A percentile compares a stretch with the other conserved stretches of the same genome.
Evolutionary conservation across 257 asterid genomes (phyloP).

Genomic region (Przewalskia tangutica): DNA sequence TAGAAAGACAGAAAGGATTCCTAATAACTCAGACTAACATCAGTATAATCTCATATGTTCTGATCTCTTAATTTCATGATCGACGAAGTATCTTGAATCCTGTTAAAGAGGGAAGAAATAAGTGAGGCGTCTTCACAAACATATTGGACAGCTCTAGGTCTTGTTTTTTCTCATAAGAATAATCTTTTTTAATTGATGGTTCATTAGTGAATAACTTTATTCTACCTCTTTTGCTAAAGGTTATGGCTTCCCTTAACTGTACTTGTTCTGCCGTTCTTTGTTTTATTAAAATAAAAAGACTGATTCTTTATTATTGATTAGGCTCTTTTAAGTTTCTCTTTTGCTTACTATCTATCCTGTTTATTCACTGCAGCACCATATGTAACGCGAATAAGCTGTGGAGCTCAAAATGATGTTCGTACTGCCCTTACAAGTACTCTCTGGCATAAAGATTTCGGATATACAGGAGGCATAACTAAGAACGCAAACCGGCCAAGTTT

Average conservation of each 20-base stretch:
- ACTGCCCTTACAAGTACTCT: slow-evolving; percentile 57
- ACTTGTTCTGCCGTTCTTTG: not conserved
- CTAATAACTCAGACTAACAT: not conserved
- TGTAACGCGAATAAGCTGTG: slow-evolving; percentile 84
- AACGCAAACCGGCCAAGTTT: slow-evolving; percentile 64
- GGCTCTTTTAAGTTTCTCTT: not conserved
- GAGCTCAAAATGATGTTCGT: slow-evolving; percentile 65
- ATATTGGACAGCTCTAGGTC: not conserved
- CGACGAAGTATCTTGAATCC: not conserved
- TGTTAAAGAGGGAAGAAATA: not conserved
- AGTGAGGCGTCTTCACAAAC: not conserved
- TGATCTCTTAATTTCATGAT: not conserved
- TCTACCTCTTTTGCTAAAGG: not conserved
- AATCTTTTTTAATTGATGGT: not conserved
- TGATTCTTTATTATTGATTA: not conserved
- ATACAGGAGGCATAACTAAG: slow-evolving; percentile 74
- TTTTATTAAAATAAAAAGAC: not conserved
- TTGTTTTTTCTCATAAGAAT: not conserved
- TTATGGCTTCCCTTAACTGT: not conserved
- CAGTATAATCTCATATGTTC: not conserved
- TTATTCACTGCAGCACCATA: slow-evolving; percentile 57
- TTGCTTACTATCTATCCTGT: not conserved
- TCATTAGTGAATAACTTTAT: not conserved
- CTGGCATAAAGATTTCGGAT: slow-evolving; percentile 86
- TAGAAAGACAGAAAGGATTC: not conserved